phyloP scores from a whole-genome alignment of 306 rosid genomes.

The Cicer cuneatum region DNA sequence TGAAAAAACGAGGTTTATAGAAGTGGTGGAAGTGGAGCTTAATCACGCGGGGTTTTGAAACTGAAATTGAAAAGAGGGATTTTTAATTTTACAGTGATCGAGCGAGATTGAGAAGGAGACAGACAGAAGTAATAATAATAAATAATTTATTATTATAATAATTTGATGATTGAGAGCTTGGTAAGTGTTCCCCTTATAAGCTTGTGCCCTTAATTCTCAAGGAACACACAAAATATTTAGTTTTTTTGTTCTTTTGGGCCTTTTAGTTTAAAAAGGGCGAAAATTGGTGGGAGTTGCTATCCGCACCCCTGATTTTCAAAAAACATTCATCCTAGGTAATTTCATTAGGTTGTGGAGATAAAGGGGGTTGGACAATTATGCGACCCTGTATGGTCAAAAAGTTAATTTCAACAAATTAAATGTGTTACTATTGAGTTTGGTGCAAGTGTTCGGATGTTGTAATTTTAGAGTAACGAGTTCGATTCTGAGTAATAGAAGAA shows the following conservation, averaged over 20 bases:
- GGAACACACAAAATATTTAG: not conserved
- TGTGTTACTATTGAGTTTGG: too few relatives aligned
- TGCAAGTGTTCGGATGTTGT: too few relatives aligned
- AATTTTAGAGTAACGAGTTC: too few relatives aligned
- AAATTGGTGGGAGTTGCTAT: not conserved
- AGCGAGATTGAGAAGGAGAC: conserved; percentile 3
- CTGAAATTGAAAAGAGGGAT: conserved; percentile 5
- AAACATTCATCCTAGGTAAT: too few relatives aligned
- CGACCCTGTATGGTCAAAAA: too few relatives aligned
- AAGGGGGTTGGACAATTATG: too few relatives aligned
- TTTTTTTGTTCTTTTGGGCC: not conserved
- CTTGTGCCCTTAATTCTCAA: not conserved
- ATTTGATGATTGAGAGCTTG: not conserved
- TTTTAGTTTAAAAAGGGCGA: not conserved
- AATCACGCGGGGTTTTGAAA: conserved; percentile 21
- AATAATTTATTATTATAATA: too few relatives aligned
- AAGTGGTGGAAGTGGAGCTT: not conserved
- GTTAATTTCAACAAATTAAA: too few relatives aligned
- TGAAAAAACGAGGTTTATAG: not conserved
- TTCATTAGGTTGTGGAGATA: too few relatives aligned
- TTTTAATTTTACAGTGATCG: not conserved
- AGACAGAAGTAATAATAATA: not conserved
- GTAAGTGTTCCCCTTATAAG: not conserved
- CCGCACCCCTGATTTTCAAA: not conserved
- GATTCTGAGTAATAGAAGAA: too few relatives aligned